Evolutionary conservation across 129 eudicot genomes (phyloP).

Genomic region (Escallonia herrerae): DNA sequence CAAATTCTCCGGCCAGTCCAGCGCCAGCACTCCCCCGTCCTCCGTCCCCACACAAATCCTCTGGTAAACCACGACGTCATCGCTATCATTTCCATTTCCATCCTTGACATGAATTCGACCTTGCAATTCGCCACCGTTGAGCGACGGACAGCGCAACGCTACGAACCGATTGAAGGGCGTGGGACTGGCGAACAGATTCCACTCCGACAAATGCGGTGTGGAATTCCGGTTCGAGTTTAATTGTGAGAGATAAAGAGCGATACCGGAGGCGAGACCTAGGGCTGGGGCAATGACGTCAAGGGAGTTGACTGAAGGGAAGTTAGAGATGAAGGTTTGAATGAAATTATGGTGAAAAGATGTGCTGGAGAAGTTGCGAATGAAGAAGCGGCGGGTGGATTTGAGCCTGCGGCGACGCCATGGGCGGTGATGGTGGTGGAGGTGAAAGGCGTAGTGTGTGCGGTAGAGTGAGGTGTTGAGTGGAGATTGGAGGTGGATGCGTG

Average conservation of each 20-base stretch:
- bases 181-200: slow-evolving; percentile 64
- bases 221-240: not conserved
- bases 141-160: slow-evolving; percentile 55
- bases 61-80: slow-evolving; percentile 48
- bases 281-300: slow-evolving; percentile 41
- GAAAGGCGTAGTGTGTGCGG: too few species aligned
- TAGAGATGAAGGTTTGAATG: slow-evolving; percentile 27
- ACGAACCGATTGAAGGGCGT: slow-evolving; percentile 90
- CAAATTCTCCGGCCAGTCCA: slow-evolving; percentile 89
- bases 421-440: slow-evolving; percentile 16
- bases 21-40: slow-evolving; percentile 81
- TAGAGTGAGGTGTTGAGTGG: slow-evolving; percentile 7
- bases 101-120: slow-evolving; percentile 24
- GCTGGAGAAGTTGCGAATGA: slow-evolving; percentile 5
- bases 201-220: slow-evolving; percentile 35
- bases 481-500: slow-evolving; percentile 11
- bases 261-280: slow-evolving; percentile 51
- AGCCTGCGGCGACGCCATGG: slow-evolving; percentile 43
- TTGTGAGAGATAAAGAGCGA: slow-evolving; percentile 36
- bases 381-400: not conserved
- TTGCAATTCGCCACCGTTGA: slow-evolving; percentile 24
- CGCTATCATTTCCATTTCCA: slow-evolving; percentile 8
- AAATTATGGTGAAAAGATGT: slow-evolving; percentile 15
- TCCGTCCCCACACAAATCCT: slow-evolving; percentile 64
- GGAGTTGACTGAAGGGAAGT: slow-evolving; percentile 30